Evolutionary conservation across 2,329 filamentous ascomycete genomes (phyloP).

Genomic region (Teratosphaeria zuluensis): DNA sequence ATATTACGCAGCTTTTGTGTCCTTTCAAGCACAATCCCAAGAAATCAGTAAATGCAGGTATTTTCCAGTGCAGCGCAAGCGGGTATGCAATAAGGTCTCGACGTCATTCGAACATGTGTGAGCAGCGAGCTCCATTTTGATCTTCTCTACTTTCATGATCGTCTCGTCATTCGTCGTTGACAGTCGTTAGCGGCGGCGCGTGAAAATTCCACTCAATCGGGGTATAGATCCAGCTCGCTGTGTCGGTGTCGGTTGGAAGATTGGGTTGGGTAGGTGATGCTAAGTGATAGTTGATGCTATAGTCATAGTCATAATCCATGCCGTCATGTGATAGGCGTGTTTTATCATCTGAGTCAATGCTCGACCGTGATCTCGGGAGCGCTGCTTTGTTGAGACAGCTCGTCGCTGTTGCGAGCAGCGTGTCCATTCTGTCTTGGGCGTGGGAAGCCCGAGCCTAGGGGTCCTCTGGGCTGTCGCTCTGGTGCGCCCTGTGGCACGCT

Average conservation of each 20-base stretch:
- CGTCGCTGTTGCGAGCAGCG: conserved; percentile 52
- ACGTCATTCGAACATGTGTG: background rate
- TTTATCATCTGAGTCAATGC: conserved; percentile 33
- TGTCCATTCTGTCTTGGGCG: conserved; percentile 51
- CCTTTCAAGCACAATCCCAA: background rate
- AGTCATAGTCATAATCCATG: background rate
- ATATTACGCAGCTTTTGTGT: background rate
- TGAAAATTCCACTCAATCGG: background rate
- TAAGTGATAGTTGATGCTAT: background rate
- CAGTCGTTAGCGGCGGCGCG: conserved; percentile 1
- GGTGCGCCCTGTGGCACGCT: conserved; percentile 34
- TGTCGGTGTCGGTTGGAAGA: background rate
- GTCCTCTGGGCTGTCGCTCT: conserved; percentile 53
- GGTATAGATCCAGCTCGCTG: conserved; percentile 1
- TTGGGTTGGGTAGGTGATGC: background rate
- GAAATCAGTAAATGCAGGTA: background rate
- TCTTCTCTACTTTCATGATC: conserved; percentile 5
- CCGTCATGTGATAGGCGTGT: background rate
- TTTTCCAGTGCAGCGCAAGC: background rate
- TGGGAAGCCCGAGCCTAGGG: conserved; percentile 48
- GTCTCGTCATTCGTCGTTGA: conserved; percentile 7
- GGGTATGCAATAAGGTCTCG: background rate
- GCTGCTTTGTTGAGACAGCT: conserved; percentile 48
- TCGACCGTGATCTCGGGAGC: conserved; percentile 56
- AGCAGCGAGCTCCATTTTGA: conserved; percentile 4